Base-by-base conservation (phyloP, 2,329 filamentous ascomycete genomes). In the Ophiocordyceps sinensis region DNA sequence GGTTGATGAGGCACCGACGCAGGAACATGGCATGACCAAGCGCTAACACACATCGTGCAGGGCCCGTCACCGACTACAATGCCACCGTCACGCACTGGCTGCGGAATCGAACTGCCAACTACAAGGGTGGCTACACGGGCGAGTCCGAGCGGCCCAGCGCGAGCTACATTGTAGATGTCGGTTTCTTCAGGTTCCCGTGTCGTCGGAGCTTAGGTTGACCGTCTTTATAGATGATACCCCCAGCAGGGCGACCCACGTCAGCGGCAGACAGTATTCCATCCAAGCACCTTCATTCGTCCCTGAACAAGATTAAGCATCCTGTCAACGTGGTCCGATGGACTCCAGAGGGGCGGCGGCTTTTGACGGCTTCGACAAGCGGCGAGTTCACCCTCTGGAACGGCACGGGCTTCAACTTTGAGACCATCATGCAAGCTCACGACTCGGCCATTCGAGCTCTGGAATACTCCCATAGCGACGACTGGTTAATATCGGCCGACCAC, bases 371-470 rank as follows among this genome's bases (percentile, higher is more conserved):
- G 0, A 94, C 87, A 50, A 96, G 89, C 58, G 91, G 91, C 55
- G 91, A 98, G 59, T 98, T 98, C 54, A 98, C 93, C 32, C 65
- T 98, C 4, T 98, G 91, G 91, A 98, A 98, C 59, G 91, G 91
- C 47, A 96, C 89, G 36, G 89, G 87, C 21, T 98, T 98, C 73
- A 96, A 98, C 61, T 98, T 98, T 53, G 91, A 98, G 65, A 96
- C 91, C 4, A 95, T 98, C 26, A 95, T 95, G 84, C 88, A 94
- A 67, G 89, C 89, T 32, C 89, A 96, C 61, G 89, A 95, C 62
- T 79, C 80, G 42, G 84, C 85, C 31, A 87, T 94, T 49, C 77
- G 86, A 51, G 80, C 83, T 10, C 70, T 88, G 37, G 77, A 79
- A 48, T 98, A 94, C 67, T 94, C 91, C 3, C 85, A 96, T 62